Base-by-base conservation (phyloP, 2,329 filamentous ascomycete genomes). In the Hortaea sp. region DNA sequence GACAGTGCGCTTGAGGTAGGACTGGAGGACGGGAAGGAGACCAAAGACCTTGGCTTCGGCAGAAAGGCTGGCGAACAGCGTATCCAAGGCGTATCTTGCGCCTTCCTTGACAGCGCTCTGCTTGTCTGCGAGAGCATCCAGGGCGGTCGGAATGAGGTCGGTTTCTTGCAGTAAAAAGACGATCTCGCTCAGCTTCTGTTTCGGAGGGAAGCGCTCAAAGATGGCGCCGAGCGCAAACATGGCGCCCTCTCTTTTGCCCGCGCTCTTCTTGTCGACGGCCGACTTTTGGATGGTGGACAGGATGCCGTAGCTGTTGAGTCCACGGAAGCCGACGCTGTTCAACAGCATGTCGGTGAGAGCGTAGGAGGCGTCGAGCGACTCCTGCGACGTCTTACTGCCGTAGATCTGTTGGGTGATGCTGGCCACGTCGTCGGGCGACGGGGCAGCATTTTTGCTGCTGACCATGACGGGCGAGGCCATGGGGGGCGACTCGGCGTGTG, bases 211-310 rank as follows among this genome's bases (percentile, higher is more conserved):
- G 37, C 85, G 82, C 73, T 98, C 92, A 60, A 97, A 90, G 41
- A 98, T 74, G 45, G 94, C 90, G 47, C 94, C 92, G 27, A 97
- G 77, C 38, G 94, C 83, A 66, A 95, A 94, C 80, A 97, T 94
- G 54, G 89, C 85, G 61, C 88, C 88, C 71, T 98, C 92, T 58
- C 90, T 79, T 57, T 79, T 80, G 35, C 84, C 76, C 11, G 84
- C 84, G 67, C 82, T 89, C 76, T 98, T 98, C 81, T 97, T 98
- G 71, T 97, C 88, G 57, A 75, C 71, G 4, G 90, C 88, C 34
- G 86, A 87, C 75, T 94, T 85, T 62, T 78, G 78, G 59, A 83
- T 74, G 52, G 78, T 75, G 20, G 76, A 72, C 41, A 85, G 63
- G 41, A 85, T 67, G 53, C 77, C 76, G 66, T 84, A 84, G 48